These are phyloP conservation scores for Huiozyma sinensis DNA, from an alignment of 805 yeast genomes.

Conservation along the genomic window DNA sequence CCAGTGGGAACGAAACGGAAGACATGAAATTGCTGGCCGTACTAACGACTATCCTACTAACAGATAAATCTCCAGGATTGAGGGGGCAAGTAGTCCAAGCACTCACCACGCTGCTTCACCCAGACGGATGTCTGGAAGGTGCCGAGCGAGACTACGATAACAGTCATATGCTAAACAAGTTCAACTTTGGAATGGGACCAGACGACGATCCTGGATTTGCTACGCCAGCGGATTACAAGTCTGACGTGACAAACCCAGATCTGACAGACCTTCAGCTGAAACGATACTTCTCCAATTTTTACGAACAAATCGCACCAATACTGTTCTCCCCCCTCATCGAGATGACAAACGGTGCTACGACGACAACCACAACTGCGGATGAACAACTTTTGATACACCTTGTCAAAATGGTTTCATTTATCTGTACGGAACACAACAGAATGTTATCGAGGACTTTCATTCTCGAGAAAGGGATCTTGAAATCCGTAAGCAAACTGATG, in stretches of 20 bases:
- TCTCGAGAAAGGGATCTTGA: slow-evolving; percentile 45
- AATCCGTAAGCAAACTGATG: slow-evolving; percentile 44
- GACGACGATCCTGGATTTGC: slow-evolving; percentile 6
- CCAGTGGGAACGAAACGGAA: slow-evolving; percentile 13
- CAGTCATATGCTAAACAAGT: slow-evolving; percentile 2
- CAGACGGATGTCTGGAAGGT: slow-evolving; percentile 28
- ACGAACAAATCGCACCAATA: slow-evolving; percentile 47
- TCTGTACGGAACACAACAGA: slow-evolving; percentile 54
- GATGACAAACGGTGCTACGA: slow-evolving; percentile 10
- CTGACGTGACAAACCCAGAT: not conserved
- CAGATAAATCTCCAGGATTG: slow-evolving; percentile 59
- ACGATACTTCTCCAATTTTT: slow-evolving; percentile 43
- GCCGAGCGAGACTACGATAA: slow-evolving; percentile 5
- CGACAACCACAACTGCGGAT: slow-evolving; percentile 17
- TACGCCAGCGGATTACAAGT: not conserved
- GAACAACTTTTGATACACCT: slow-evolving; percentile 43
- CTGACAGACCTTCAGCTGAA: slow-evolving; percentile 14
- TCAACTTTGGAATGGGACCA: slow-evolving; percentile 1
- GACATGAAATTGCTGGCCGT: slow-evolving; percentile 51
- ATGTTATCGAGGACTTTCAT: slow-evolving; percentile 51
- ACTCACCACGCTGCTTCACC: slow-evolving; percentile 59
- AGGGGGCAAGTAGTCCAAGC: slow-evolving; percentile 82
- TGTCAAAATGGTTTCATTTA: slow-evolving; percentile 62
- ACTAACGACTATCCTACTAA: slow-evolving; percentile 47
- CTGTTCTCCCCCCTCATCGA: slow-evolving; percentile 40